Evolutionary conservation across 768 basidiomycete genomes (phyloP), one percentile per base, ranked within the genome.

Genomic region (Boletus barrowsii): DNA sequence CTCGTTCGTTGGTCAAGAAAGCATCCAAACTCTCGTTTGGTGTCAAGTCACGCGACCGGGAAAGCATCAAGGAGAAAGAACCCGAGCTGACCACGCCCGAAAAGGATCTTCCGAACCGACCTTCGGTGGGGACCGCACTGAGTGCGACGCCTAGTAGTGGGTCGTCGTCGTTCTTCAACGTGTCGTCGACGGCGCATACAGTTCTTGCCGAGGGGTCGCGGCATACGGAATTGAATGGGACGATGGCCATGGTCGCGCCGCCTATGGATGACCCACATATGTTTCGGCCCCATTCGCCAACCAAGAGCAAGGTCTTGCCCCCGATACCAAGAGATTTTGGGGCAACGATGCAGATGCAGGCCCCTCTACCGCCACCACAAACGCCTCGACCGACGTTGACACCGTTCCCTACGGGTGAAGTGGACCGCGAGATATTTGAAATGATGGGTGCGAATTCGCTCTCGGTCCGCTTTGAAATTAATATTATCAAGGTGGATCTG

Each of bases 391-490:
- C 63, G 10, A 51, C 51, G 47, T 71, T 77, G 22, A 76, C 80
- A 51, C 82, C 82, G 8, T 70, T 84, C 57, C 84, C 84, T 1
- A 83, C 84, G 5, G 86, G 85, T 5, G 84, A 83, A 62, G 82
- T 86, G 9, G 83, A 85, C 56, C 74, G 78, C 18, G 84, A 86
- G 24, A 66, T 85, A 50, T 88, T 90, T 60, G 91, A 90, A 61
- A 82, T 69, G 59, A 82, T 89, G 67, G 85, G 84, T 26, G 83
- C 84, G 53, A 91, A 85, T 69, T 83, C 83, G 41, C 68, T 98
- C 57, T 87, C 91, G 58, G 96, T 99, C 11, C 82, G 93, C 57
- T 99, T 98, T 70, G 96, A 99, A 72, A 91, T 98, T 55, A 95
- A 89, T 68, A 88, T 99, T 60, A 92, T 99, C 69, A 98, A 98